Evolutionary conservation across 2,329 filamentous ascomycete genomes (phyloP), one percentile per base, ranked within the genome.

Genomic region (Onygena corvina): DNA sequence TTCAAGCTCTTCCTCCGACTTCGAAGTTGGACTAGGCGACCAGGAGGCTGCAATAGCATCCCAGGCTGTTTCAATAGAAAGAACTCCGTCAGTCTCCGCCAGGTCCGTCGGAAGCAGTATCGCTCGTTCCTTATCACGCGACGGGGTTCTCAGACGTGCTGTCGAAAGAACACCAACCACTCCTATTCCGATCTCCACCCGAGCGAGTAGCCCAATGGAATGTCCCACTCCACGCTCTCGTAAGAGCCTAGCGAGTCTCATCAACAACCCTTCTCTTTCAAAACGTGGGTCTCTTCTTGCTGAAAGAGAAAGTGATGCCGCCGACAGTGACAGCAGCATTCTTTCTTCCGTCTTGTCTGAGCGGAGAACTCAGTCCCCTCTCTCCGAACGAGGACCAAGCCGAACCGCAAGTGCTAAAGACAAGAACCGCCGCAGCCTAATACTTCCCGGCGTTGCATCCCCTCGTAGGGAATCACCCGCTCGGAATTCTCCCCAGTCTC

Each of bases 141-240:
- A 42, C 16, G 21, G 36, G 14, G 21, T 11, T 1, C 36, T 42
- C 27, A 20, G 36, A 25, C 36, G 36, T 16, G 36, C 68, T 40
- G 61, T 67, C 1, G 71, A 71, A 36, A 69, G 73, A 20, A 70
- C 73, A 52, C 66, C 71, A 16, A 81, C 82, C 47, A 80, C 84
- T 52, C 36, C 42, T 4, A 69, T 82, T 53, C 71, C 84, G 20
- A 79, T 80, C 23, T 94, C 88, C 1, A 90, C 86, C 1, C 77
- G 86, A 54, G 94, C 92, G 2, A 92, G 80, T 62, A 98, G 92
- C 62, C 92, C 92, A 0, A 81, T 81, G 63, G 89, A 93, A 65
- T 92, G 87, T 53, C 85, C 86, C 8, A 98, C 92, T 2, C 92
- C 92, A 8, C 82, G 86, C 54, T 96, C 90, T 0, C 82, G 90